Percentiles rank a stretch among this genome's conserved stretches.
These are phyloP conservation scores for Aspergillus glaucus DNA, from an alignment of 2,329 filamentous ascomycete genomes.

Conservation along the genomic window DNA sequence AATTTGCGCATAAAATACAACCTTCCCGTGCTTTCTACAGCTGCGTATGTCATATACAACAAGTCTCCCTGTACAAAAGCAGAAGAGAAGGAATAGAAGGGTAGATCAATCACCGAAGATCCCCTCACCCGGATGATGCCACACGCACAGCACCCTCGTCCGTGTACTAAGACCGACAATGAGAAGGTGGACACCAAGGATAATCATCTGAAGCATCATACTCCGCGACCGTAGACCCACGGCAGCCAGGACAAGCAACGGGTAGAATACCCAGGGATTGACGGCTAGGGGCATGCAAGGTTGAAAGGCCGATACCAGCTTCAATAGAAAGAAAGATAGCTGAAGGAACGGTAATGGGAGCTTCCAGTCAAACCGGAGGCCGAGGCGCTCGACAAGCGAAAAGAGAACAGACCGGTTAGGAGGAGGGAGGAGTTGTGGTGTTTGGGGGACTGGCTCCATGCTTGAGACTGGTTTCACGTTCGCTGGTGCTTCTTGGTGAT, in stretches of 20 bases:
- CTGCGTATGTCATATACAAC: too few relatives aligned
- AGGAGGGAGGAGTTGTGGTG: constrained; percentile 37
- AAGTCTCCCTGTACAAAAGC: too few relatives aligned
- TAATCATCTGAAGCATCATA: constrained; percentile 31
- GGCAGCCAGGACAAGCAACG: constrained; percentile 62
- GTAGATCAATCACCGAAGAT: too few relatives aligned
- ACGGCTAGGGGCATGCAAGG: constrained; percentile 67
- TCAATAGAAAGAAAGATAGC: constrained; percentile 59
- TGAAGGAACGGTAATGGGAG: constrained; percentile 42
- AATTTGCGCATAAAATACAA: too few relatives aligned
- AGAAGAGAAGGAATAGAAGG: neutral
- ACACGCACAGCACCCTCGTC: constrained; percentile 28
- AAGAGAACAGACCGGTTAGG: constrained; percentile 21
- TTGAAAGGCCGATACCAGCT: constrained; percentile 58
- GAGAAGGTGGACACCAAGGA: constrained; percentile 44
- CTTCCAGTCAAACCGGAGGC: constrained; percentile 20
- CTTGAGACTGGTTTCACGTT: neutral
- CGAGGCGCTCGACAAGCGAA: constrained; percentile 18
- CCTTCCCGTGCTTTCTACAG: too few relatives aligned
- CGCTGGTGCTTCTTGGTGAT: constrained; percentile 10
- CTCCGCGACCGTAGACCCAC: constrained; percentile 49
- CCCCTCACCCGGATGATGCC: constrained; percentile 7
- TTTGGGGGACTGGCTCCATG: neutral
- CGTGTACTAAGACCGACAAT: constrained; percentile 38
- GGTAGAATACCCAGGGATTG: constrained; percentile 59